Base-by-base conservation (phyloP, 306 rosid species). In the Heteromeles arbutifolia region DNA sequence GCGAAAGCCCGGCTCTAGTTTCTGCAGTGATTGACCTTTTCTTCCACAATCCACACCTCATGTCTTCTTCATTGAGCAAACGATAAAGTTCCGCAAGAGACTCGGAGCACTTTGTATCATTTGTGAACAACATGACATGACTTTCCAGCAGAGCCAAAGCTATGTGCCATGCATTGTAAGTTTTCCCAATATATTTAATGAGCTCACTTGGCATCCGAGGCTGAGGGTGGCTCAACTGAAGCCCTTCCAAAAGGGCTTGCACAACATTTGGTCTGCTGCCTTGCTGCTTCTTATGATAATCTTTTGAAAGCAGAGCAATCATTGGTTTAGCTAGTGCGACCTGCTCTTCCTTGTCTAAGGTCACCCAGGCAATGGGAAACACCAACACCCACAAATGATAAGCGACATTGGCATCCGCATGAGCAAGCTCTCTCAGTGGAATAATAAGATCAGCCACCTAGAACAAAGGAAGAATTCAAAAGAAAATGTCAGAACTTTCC, bases 131-230 rank as follows among this genome's bases (percentile, higher is more conserved):
- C 89, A 90, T 83, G 72, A 96, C 99, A 84, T 96, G 99, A 85
- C 98, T 96, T 90, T 96, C 99, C 74, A 96, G 87, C 67, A 96
- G 89, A 72, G 98, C 96, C 80, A 96, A 79, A 57, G 99, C 92
- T 69, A 92, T 96, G 81, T 96, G 96, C 99, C 99, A 96, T 59
- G 99, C 99, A 85, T 96, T 96, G 78, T 92, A 96, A 43, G 99
- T 92, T 82, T 90, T 92, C 48, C 99, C 99, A 73, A 96, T 92
- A 88, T 88, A 92, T 85, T 96, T 96, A 76, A 96, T 96, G 84
- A 96, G 97, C 85, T 96, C 99, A 39, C 99, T 96, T 59, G 99
- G 99, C 96, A 96, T 96, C 84, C 99, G 89, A 43, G 98, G 99
- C 82, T 96, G 99, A 74, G 99, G 99, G 82, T 90, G 98, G 85